Evolutionary conservation across 2,329 filamentous ascomycete species (phyloP), one percentile per base, ranked within the genome.

Genomic region (Colletotrichum noveboracense): DNA sequence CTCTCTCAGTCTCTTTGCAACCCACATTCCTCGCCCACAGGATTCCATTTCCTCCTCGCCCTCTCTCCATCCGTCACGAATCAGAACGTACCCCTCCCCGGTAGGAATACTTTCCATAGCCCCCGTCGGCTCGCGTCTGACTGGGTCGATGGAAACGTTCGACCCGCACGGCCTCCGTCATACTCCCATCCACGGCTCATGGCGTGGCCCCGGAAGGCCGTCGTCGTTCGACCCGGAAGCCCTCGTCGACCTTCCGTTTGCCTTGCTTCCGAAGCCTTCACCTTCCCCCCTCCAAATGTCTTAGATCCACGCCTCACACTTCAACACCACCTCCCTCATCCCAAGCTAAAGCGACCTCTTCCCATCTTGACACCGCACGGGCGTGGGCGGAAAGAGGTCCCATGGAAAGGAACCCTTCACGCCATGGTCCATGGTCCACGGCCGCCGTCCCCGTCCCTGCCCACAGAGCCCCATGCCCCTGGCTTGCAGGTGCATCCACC

Each of bases 381-480:
- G 74, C 70, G 74, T 76, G 70, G 26, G 58, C 64, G 64, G 70
- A 76, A 69, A 26, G 28, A 24, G 26, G 24, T 21, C 56, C 58
- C 48, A 68, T 34, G 21, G 28, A 52, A 13, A 52, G 43, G 43
- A 69, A 43, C 70, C 70, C 70, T 76, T 68, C 56, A 38, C 58
- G 58, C 65, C 70, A 52, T 74, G 72, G 56, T 48, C 43, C 18
- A 48, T 12, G 38, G 38, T 10, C 38, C 16, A n/a, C 38, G 43
- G n/a, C n/a, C 43, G 43, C 43, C 43, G 43, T 66, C 66, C 65
- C 55, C 34, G 62, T 71, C 64, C 67, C 56, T 71, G 75, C 62
- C 58, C 75, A 77, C 75, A 77, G 75, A 77, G 75, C 75, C 75
- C 75, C 75, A 75, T 76, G 34, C 71, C 71, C 66, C 74, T 76